Evolutionary conservation across 108 stramenopile species (phyloP).

Genomic region (Nitzschia sp.): DNA sequence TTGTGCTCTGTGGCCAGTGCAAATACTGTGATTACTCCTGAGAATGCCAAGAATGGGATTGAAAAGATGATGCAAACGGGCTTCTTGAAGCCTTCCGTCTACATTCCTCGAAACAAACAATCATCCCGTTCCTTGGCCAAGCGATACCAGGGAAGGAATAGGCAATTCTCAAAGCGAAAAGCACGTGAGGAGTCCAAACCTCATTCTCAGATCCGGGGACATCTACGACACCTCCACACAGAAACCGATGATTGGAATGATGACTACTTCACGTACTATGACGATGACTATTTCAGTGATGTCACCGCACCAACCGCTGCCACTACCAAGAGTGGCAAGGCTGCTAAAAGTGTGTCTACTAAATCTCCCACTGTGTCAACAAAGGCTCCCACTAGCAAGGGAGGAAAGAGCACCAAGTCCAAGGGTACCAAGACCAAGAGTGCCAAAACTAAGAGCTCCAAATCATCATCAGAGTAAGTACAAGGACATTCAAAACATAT

Average conservation of each 20-base stretch:
- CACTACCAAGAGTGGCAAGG: not conserved
- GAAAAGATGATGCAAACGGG: slow-evolving; percentile 21
- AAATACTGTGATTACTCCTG: slow-evolving; percentile 10
- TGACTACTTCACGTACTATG: slow-evolving; percentile 16
- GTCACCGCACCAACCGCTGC: not conserved
- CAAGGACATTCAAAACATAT: no score
- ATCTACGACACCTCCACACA: not conserved
- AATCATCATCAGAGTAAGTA: slow-evolving; percentile 1
- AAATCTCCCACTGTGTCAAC: not conserved
- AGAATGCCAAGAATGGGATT: slow-evolving; percentile 18
- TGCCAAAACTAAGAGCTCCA: not conserved
- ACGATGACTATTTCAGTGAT: not conserved
- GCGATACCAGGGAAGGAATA: no score
- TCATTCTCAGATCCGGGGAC: not conserved
- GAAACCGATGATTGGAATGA: slow-evolving; percentile 15
- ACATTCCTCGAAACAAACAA: no score
- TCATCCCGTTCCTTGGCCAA: no score
- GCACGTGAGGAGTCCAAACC: no score
- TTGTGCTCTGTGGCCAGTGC: not conserved
- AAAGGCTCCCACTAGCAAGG: slow-evolving; percentile 9
- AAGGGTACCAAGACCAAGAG: not conserved
- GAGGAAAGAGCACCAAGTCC: slow-evolving; percentile 1
- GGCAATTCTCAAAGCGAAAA: no score
- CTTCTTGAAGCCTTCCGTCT: slow-evolving; percentile 1
- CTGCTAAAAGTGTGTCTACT: slow-evolving; percentile 3